phyloP scores from a whole-genome alignment of 345 rosid genomes.

The Abelmoschus esculentus region DNA sequence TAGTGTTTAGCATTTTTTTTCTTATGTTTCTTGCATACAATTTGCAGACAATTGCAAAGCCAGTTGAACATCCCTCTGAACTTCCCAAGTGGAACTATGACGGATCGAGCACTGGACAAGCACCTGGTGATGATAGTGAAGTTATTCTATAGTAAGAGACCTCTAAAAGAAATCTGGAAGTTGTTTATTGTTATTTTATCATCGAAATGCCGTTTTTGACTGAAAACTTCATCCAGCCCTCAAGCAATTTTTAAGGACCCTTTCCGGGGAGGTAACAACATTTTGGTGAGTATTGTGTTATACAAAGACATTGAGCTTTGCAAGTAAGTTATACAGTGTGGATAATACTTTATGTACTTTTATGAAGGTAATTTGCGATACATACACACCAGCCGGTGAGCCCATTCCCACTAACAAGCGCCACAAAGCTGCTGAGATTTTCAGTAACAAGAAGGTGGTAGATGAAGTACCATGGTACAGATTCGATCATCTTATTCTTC shows the following conservation, averaged over 20 bases:
- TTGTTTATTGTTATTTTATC: background rate
- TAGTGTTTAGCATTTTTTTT: background rate
- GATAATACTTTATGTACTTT: conserved; percentile 9
- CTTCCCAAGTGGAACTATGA: conserved; percentile 99
- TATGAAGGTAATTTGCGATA: conserved; percentile 73
- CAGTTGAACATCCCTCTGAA: conserved; percentile 85
- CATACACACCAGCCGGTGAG: conserved; percentile 88
- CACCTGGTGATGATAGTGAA: conserved; percentile 98
- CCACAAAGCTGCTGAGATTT: conserved; percentile 73
- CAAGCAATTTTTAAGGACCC: conserved; percentile 96
- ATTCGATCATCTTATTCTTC: background rate
- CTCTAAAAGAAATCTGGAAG: background rate
- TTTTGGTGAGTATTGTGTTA: conserved; percentile 53
- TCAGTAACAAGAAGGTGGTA: conserved; percentile 56
- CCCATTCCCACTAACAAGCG: conserved; percentile 99
- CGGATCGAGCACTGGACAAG: conserved; percentile 75
- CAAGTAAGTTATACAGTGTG: background rate
- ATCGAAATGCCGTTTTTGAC: conserved; percentile 13
- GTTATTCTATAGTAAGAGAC: conserved; percentile 93
- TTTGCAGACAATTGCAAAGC: conserved; percentile 68
- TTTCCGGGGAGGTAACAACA: conserved; percentile 93
- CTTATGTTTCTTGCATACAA: conserved; percentile 5
- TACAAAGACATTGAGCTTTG: background rate
- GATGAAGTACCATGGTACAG: conserved; percentile 74
- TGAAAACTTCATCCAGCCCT: conserved; percentile 44